Base-by-base conservation (phyloP, 805 yeast genomes). In the Isabelozyma gotoi region DNA sequence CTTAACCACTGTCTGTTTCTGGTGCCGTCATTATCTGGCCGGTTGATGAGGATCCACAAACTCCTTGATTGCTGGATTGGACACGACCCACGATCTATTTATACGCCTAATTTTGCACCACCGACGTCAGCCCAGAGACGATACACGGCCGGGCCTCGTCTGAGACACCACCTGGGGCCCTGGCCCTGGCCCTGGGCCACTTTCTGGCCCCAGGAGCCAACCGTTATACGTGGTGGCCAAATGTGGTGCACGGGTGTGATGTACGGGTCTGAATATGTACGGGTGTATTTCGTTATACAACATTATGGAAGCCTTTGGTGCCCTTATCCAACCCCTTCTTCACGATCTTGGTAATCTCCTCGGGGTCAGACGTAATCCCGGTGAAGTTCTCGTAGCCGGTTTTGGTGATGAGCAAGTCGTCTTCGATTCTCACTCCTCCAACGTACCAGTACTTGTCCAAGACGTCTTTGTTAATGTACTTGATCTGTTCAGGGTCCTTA, bases 361-460 rank as follows among this genome's bases (percentile, higher is more conserved):
- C 77, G 1, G 97, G 90, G 60, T 94, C 96, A 45, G 85, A 84
- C 1, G 97, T 88, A 42, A 92, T 81, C 19, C 78, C 76, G 2
- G 97, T 92, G 42, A 92, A 69, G 54, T 88, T 86, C 57, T 90
- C 96, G 57, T 66, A 81, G 0, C 98, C 98, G 42, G 67, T 69
- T 38, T 74, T 74, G 1, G 96, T 88, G 21, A 92, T 84, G 36
- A 88, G 68, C 34, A 94, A 77, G 59, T 92, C 97, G 60, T 92
- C 99, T 65, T 92, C 99, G 44, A 92, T 89, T 64, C 99, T 81
- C 5, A 92, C 97, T 36, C 99, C 99, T n/a, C 99, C 99, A 44
- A 94, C 80, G 52, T 84, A 79, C 84, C 85, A 80, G 65, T 90
- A 92, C 56, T 80, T 82, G 43, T 87, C 82, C 48, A 92, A 71